Percentiles rank a stretch among this genome's conserved stretches.
Conservation (phyloP, 2,329 filamentous ascomycete genomes). For the Fonsecaea multimorphosa region DNA sequence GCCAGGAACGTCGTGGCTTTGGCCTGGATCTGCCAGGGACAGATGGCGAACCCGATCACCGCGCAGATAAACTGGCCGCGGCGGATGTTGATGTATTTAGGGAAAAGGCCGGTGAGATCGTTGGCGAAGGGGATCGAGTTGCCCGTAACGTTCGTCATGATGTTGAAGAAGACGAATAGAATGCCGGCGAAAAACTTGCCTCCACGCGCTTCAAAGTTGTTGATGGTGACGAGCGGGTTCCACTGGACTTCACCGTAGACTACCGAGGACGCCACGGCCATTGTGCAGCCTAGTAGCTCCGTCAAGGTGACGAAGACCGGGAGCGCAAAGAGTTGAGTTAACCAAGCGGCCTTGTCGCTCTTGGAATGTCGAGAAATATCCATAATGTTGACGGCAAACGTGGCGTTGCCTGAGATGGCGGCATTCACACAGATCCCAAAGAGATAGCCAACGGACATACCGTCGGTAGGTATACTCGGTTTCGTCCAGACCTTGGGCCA, state of each 20-base stretch:
- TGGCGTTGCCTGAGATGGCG: slow-evolving; percentile 37
- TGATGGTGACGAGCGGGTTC: slow-evolving; percentile 52
- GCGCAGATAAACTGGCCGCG: slow-evolving; percentile 50
- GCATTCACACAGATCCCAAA: slow-evolving; percentile 29
- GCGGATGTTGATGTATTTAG: slow-evolving; percentile 60
- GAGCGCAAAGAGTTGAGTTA: slow-evolving; percentile 52
- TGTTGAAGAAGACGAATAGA: slow-evolving; percentile 23
- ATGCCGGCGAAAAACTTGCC: slow-evolving; percentile 59
- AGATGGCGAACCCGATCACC: slow-evolving; percentile 51
- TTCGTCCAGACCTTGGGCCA: slow-evolving; percentile 25
- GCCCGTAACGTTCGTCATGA: slow-evolving; percentile 25
- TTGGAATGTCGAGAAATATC: slow-evolving; percentile 57
- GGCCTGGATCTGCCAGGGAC: slow-evolving; percentile 55
- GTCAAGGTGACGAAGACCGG: slow-evolving; percentile 57
- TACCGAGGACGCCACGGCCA: slow-evolving; percentile 56
- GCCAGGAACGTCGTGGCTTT: slow-evolving; percentile 49
- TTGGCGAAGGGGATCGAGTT: slow-evolving; percentile 53
- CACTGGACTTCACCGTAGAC: slow-evolving; percentile 47
- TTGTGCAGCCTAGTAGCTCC: slow-evolving; percentile 62
- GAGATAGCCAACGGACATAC: slow-evolving; percentile 21
- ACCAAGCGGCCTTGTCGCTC: slow-evolving; percentile 45
- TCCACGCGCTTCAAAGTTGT: slow-evolving; percentile 43
- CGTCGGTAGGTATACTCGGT: slow-evolving; percentile 16
- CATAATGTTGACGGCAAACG: slow-evolving; percentile 56
- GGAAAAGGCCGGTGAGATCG: slow-evolving; percentile 60